Base-by-base conservation (phyloP, 257 asterid species). In the Asclepias syriaca region DNA sequence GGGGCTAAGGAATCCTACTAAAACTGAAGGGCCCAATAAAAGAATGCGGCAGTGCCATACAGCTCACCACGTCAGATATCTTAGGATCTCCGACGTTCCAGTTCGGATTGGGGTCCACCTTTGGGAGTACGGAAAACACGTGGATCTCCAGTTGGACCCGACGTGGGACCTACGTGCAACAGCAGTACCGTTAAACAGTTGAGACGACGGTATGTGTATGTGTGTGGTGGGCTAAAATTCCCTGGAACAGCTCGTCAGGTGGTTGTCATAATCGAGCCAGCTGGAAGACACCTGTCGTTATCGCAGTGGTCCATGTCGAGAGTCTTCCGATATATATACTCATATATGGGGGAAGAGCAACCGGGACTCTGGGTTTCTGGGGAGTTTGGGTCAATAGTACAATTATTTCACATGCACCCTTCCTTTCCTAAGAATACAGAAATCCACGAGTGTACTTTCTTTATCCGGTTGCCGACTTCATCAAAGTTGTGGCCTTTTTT, bases 21-120 rank as follows among this genome's bases (percentile, higher is more conserved):
- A 74, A 55, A 27, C 64, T 24, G 54, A 18, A 46, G 75, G 67
- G 29, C 58, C 69, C 70, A 1, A 70, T 59, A 19, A 49, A 49
- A 37, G 51, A 61, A 68, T 22, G 15, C 61, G 45, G 76, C 70
- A 54, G 72, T 81, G 79, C 63, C 69, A 78, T 76, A 72, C 83
- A 78, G 81, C 83, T 81, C 78, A 78, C 73, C 75, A 65, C 72
- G 80, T 81, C 67, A 77, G 77, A 77, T 67, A 63, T 70, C 46
- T 65, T 43, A 76, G 68, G 72, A 71, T 66, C 69, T 70, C 68
- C 67, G 12, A 49, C 70, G 13, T 56, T 11, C 70, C 57, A 61
- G 43, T 37, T 21, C 24, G 72, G 69, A 73, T 66, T 27, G 63
- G 78, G 24, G 2, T 74, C 74, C 7, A 11, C 66, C 7, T 19